Evolutionary conservation across 1,284 basidiomycete genomes (phyloP), one percentile per base, ranked within the genome.

Genomic region (Papiliotrema laurentii): DNA sequence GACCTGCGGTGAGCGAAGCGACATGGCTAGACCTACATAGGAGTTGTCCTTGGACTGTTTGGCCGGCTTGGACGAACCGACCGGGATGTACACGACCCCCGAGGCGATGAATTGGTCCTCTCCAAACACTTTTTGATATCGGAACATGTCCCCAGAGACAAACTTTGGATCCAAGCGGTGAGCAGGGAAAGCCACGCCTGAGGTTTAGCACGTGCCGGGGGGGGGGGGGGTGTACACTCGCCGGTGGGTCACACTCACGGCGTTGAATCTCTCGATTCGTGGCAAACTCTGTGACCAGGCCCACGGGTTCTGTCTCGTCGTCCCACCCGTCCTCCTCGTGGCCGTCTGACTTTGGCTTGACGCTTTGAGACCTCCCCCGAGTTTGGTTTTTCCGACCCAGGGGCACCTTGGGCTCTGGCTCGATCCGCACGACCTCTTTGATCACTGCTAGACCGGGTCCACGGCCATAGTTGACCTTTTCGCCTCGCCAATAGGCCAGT

Each of bases 41-140:
- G 87, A 87, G 63, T 98, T 98, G 67, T 97, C 94, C 67, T 88
- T 91, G 5, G 89, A 84, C 37, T 82, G 80, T 72, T 97, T 98
- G 45, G 80, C 83, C 2, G 89, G 88, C 73, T 98, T 98, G 55
- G 81, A 77, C 21, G 81, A 81, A 1, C 81, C 78, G 0, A 85
- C 81, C 4, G 89, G 89, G 34, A 98, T 85, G 43, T 83, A 78
- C 30, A 97, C 78, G 47, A 91, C 81, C 0, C 96, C 96, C 16
- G 89, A 85, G 0, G 93, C 93, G 61, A 96, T 84, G 39, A 89
- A 93, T 42, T 89, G 84, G 42, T 83, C 86, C 57, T 97, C 91
- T n/a, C 85, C 84, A 68, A 96, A 96, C n/a, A 94, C 81, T 73
- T 94, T 96, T 67, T 96, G 86, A 69, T 92, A 98, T 25, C 76